Conservation (phyloP, 345 rosid species). For the Rhodomyrtus tomentosa region DNA sequence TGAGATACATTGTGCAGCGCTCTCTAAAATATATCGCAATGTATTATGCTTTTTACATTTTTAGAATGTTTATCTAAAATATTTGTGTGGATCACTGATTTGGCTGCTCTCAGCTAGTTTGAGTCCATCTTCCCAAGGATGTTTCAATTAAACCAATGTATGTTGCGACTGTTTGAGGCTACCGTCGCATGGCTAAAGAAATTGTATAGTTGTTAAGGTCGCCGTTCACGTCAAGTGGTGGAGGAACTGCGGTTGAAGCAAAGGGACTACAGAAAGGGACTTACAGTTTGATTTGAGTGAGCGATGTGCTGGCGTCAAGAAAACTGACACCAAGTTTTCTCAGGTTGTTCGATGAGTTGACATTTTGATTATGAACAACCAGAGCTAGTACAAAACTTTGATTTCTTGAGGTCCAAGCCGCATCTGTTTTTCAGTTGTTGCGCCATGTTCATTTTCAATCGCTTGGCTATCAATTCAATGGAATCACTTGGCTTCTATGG, state of each 20-base stretch:
- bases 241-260: background rate
- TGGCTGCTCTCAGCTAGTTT: no score
- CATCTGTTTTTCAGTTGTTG: background rate
- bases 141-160: background rate
- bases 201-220: background rate
- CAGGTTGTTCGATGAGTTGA: background rate
- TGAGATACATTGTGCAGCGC: background rate
- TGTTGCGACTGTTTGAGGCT: background rate
- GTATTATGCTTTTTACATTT: no score
- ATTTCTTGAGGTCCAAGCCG: background rate
- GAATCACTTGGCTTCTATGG: background rate
- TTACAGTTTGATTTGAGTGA: background rate
- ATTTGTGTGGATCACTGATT: no score
- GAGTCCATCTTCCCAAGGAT: background rate
- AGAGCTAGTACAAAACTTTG: background rate
- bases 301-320: background rate
- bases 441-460: background rate
- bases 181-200: background rate
- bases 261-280: background rate
- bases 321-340: background rate
- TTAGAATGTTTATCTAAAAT: no score
- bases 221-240: background rate
- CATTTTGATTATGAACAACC: background rate
- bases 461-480: background rate
- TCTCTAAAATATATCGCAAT: no score